Conservation (phyloP, 768 basidiomycete species). For the Sporobolomyces pararoseus region DNA sequence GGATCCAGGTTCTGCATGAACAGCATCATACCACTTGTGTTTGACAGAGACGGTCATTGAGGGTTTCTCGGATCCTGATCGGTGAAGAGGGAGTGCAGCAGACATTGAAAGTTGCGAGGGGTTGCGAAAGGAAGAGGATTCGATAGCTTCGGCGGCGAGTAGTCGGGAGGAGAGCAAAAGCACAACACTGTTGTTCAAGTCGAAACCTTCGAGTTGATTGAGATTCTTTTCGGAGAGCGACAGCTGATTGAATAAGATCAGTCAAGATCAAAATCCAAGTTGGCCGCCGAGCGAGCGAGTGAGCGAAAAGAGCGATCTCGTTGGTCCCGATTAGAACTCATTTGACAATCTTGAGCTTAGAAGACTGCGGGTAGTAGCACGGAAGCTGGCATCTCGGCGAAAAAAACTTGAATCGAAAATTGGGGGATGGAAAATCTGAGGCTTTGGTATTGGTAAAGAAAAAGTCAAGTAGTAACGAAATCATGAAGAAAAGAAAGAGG, state of each 20-base stretch:
- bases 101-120: not conserved
- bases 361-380: no score
- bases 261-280: constrained; percentile 18
- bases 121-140: not conserved
- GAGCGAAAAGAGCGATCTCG: not conserved
- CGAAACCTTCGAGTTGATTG: constrained; percentile 2
- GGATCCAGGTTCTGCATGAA: not conserved
- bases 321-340: constrained; percentile 2
- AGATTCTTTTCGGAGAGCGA: not conserved
- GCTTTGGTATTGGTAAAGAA: not conserved
- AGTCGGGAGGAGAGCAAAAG: not conserved
- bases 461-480: not conserved
- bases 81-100: constrained; percentile 10
- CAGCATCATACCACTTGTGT: not conserved
- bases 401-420: not conserved
- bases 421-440: not conserved
- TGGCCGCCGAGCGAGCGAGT: constrained; percentile 10
- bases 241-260: constrained; percentile 13
- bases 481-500: not conserved
- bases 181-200: not conserved
- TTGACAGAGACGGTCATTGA: not conserved
- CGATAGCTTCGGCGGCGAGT: not conserved
- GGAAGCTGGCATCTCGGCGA: no score
- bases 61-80: constrained; percentile 5
- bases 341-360: not conserved